These are phyloP conservation scores for Volvox carteri DNA, from an alignment of 163 green algal genomes.

Conservation along the genomic window DNA sequence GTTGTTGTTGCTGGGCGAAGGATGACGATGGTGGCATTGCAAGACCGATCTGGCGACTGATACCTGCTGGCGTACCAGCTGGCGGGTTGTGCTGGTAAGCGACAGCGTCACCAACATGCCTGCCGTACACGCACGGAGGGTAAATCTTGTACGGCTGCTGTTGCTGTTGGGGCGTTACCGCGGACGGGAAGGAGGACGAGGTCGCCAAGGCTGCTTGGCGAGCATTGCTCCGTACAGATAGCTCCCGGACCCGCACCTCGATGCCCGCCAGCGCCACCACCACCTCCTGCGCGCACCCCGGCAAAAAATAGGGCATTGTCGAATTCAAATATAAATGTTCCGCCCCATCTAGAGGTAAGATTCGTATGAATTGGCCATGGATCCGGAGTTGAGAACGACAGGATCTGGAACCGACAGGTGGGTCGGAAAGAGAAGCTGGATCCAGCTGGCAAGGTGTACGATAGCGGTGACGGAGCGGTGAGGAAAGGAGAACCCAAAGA, in stretches of 20 bases:
- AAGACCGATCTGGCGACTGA: no score
- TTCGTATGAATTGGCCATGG: no score
- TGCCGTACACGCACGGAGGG: background rate
- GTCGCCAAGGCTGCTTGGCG: background rate
- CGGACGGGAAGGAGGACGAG: no score
- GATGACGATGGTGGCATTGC: no score
- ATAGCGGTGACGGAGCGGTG: background rate
- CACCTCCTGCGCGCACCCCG: background rate
- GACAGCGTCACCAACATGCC: no score
- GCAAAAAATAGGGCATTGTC: background rate
- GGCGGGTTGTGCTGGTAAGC: background rate
- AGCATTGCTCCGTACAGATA: background rate
- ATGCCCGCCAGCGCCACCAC: constrained; percentile 24
- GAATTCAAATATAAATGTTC: background rate
- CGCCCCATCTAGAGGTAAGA: background rate
- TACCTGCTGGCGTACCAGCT: background rate
- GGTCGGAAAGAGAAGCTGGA: no score
- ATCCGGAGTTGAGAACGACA: background rate
- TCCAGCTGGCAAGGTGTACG: background rate
- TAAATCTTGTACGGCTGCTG: background rate
- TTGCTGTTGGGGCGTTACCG: background rate
- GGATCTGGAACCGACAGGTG: background rate
- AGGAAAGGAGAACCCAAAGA: background rate
- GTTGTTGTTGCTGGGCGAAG: no score
- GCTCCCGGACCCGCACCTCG: constrained; percentile 30